Evolutionary conservation across 345 rosid species (phyloP).

Genomic region (Moricandia arvensis): DNA sequence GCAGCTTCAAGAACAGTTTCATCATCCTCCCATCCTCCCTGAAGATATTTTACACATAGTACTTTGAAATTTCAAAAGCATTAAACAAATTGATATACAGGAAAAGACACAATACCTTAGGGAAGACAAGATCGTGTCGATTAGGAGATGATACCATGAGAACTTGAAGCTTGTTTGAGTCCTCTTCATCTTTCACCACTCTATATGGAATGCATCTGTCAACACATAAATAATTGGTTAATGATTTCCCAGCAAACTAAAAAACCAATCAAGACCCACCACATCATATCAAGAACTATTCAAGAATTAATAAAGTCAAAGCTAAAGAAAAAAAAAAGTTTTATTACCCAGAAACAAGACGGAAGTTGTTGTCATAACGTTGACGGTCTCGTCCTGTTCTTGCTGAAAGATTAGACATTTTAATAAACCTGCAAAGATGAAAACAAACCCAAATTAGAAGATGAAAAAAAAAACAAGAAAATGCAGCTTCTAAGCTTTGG

Average conservation of each 20-base stretch:
- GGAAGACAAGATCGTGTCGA: constrained; percentile 76
- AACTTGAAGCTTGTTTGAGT: constrained; percentile 48
- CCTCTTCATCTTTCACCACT: constrained; percentile 38
- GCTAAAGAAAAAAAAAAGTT: not conserved
- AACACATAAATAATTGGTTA: not conserved
- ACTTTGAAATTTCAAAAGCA: not conserved
- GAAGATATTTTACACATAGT: constrained; percentile 1
- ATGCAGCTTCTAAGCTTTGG: constrained; percentile 14
- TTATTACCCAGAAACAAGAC: constrained; percentile 77
- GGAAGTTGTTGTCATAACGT: constrained; percentile 64
- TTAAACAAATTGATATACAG: not conserved
- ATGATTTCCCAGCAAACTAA: not conserved
- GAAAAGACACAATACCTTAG: constrained; percentile 47
- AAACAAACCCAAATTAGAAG: constrained; percentile 5
- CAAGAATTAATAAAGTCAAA: constrained; percentile 14
- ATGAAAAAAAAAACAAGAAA: constrained; percentile 5
- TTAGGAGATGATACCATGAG: constrained; percentile 91
- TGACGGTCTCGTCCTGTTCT: constrained; percentile 67
- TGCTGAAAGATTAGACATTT: constrained; percentile 46
- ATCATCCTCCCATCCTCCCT: constrained; percentile 99
- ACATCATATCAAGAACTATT: constrained; percentile 4
- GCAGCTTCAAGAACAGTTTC: constrained; percentile 88
- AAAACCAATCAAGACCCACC: not conserved
- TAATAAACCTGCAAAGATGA: constrained; percentile 22
- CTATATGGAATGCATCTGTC: constrained; percentile 86